Percentiles rank a stretch among this genome's conserved stretches.
phyloP scores from a whole-genome alignment of 164 flowering plant genomes.

The Aristolochia fimbriata region DNA sequence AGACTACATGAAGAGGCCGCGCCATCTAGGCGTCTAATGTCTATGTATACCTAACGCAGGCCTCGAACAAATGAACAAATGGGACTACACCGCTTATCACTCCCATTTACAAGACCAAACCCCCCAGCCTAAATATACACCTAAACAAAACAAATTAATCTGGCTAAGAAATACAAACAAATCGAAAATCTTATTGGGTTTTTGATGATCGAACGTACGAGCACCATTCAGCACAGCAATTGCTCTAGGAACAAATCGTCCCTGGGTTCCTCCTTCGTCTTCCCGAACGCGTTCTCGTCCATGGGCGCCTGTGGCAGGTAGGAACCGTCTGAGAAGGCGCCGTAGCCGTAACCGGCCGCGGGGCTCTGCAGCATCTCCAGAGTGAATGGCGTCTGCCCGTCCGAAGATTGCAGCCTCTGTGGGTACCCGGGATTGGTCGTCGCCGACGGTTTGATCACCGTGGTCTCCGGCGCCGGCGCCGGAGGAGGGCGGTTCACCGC shows the following conservation, averaged over 20 bases:
- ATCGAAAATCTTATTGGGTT: neutral
- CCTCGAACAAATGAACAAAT: conserved; percentile 15
- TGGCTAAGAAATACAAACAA: neutral
- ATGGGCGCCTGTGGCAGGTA: conserved; percentile 2
- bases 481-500: conserved; percentile 23
- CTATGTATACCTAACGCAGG: neutral
- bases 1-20: too few relatives aligned
- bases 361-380: conserved; percentile 30
- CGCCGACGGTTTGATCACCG: conserved; percentile 35
- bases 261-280: conserved; percentile 19
- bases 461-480: conserved; percentile 11
- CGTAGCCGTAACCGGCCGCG: conserved; percentile 11
- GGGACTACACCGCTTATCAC: neutral
- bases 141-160: neutral
- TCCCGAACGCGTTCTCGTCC: conserved; percentile 3
- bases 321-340: neutral
- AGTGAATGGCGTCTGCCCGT: conserved; percentile 27
- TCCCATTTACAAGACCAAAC: conserved; percentile 6
- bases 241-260: conserved; percentile 12
- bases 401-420: conserved; percentile 8
- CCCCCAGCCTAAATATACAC: conserved; percentile 11
- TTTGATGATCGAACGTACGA: neutral
- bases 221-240: conserved; percentile 8
- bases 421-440: conserved; percentile 10
- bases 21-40: too few relatives aligned